phyloP scores from a whole-genome alignment of 2,329 filamentous ascomycete genomes.

The Sclerotiophoma versabilis region DNA sequence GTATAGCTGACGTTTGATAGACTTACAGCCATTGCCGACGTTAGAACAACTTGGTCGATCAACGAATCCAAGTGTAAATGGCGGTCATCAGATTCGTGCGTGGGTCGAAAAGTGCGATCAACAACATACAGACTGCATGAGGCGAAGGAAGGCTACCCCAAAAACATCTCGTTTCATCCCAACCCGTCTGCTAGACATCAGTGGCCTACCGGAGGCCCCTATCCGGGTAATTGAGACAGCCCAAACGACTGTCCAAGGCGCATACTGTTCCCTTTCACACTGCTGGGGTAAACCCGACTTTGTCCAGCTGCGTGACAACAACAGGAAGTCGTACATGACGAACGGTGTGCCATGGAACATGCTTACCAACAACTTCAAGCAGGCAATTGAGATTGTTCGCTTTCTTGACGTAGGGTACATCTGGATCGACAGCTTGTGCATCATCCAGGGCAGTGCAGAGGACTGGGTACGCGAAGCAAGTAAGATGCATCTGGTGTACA shows the following conservation, averaged over 20 bases:
- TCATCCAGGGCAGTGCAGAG: conserved; percentile 22
- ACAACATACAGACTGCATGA: conserved; percentile 27
- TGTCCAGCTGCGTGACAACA: conserved; percentile 11
- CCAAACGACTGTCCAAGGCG: conserved; percentile 15
- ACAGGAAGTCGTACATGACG: conserved; percentile 16
- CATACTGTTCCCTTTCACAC: conserved; percentile 31
- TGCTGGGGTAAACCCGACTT: conserved; percentile 33
- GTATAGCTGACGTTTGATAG: not conserved
- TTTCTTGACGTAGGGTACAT: conserved; percentile 33
- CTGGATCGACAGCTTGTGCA: conserved; percentile 38
- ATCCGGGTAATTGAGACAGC: conserved; percentile 29
- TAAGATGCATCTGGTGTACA: conserved; percentile 40
- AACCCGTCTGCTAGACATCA: conserved; percentile 32
- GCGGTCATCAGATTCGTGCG: conserved; percentile 9
- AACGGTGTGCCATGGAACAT: conserved; percentile 25
- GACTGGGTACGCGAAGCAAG: conserved; percentile 30
- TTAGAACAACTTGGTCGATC: conserved; percentile 15
- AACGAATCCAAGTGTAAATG: conserved; percentile 7
- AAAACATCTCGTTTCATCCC: conserved; percentile 20
- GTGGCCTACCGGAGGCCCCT: not conserved
- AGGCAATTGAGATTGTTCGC: conserved; percentile 33
- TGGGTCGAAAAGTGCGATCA: conserved; percentile 31
- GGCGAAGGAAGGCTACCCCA: conserved; percentile 12
- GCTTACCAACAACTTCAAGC: conserved; percentile 32
- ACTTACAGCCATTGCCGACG: conserved; percentile 15